phyloP scores from a whole-genome alignment of 2,329 filamentous ascomycete genomes.

The Periconia digitata region DNA sequence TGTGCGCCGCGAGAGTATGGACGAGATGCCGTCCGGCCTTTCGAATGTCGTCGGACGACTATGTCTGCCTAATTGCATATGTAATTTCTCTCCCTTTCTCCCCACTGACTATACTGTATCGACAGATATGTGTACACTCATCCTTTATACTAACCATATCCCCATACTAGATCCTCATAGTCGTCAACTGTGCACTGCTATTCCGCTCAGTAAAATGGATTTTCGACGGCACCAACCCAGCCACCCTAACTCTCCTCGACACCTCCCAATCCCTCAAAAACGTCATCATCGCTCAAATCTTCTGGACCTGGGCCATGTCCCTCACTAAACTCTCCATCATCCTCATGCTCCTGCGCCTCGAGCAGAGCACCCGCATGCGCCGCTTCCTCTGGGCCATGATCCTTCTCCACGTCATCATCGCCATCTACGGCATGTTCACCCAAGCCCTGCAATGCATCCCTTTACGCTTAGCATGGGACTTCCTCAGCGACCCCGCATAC shows the following conservation, averaged over 20 bases:
- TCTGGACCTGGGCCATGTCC: slow-evolving; percentile 23
- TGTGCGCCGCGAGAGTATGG: not conserved
- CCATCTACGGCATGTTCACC: slow-evolving; percentile 15
- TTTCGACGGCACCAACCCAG: slow-evolving; percentile 4
- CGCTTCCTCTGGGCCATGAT: slow-evolving; percentile 19
- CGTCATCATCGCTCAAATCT: slow-evolving; percentile 18
- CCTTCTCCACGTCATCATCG: slow-evolving; percentile 12
- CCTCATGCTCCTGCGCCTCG: slow-evolving; percentile 20
- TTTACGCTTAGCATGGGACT: slow-evolving; percentile 17
- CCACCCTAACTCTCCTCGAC: slow-evolving; percentile 13
- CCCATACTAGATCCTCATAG: slow-evolving; percentile 11
- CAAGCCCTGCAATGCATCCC: slow-evolving; percentile 19
- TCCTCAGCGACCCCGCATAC: slow-evolving; percentile 2
- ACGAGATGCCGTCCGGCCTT: not conserved
- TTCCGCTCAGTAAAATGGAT: slow-evolving; percentile 14
- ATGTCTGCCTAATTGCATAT: not conserved
- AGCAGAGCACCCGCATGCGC: slow-evolving; percentile 12
- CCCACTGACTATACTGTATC: not conserved
- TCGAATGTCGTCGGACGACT: not conserved
- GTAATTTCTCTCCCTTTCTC: not conserved
- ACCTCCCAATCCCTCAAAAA: slow-evolving; percentile 10
- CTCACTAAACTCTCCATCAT: slow-evolving; percentile 18
- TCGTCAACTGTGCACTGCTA: slow-evolving; percentile 15
- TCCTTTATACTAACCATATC: not conserved
- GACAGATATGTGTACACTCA: too few relatives aligned